phyloP scores from a whole-genome alignment of 73 alveolate species.

The Durusdinium trenchii region DNA sequence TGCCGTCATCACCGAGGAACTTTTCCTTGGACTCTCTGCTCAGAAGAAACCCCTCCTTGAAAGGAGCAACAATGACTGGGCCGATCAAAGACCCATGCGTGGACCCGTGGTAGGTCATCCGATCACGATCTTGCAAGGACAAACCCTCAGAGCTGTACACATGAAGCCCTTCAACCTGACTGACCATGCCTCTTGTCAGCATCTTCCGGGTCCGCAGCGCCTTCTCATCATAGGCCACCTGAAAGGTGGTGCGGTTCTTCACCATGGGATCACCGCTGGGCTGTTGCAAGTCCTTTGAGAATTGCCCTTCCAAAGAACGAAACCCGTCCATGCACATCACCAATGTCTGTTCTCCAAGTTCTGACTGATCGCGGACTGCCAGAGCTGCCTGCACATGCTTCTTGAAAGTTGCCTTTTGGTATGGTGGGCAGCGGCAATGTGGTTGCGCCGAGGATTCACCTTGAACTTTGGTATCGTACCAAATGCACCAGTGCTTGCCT shows the following conservation, averaged over 20 bases:
- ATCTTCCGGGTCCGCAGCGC: not conserved
- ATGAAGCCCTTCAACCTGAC: not conserved
- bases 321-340: constrained; percentile 16
- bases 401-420: not conserved
- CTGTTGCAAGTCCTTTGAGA: not conserved
- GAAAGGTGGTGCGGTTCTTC: not conserved
- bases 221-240: not conserved
- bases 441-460: constrained; percentile 15
- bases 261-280: not conserved
- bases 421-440: not conserved
- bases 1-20: not conserved
- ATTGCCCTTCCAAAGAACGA: not conserved
- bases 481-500: not conserved
- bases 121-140: not conserved
- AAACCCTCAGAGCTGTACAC: not conserved
- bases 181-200: not conserved
- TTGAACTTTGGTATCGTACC: not conserved
- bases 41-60: not conserved
- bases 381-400: not conserved
- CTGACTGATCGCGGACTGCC: not conserved
- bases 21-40: not conserved
- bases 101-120: not conserved
- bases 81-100: not conserved
- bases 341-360: not conserved
- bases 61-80: not conserved